A percentile compares a stretch with the other conserved stretches of the same genome.
Conservation (phyloP, 306 rosid species). For the Fagus crenata region DNA sequence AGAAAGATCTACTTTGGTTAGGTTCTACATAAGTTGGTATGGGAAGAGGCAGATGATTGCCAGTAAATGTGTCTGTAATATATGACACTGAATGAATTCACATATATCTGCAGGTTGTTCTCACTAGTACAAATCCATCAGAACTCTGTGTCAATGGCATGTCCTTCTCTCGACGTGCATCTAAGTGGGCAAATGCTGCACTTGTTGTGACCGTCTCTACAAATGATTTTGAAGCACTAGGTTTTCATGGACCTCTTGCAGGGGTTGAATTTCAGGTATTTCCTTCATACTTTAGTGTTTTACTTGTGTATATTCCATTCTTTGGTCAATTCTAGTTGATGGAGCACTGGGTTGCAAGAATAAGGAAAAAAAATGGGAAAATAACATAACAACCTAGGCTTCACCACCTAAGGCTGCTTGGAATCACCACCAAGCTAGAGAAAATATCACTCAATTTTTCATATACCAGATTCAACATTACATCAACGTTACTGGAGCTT, state of each 20-base stretch:
- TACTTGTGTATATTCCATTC: neutral
- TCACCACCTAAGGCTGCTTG: too few species aligned
- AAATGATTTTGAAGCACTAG: constrained; percentile 70
- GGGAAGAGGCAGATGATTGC: constrained; percentile 11
- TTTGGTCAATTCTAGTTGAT: neutral
- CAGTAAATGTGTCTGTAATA: constrained; percentile 11
- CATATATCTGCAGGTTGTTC: constrained; percentile 76
- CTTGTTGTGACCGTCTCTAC: constrained; percentile 78
- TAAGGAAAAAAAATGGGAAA: too few species aligned
- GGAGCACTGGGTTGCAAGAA: too few species aligned
- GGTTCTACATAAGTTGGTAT: neutral
- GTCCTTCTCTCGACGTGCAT: constrained; percentile 95
- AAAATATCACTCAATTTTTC: too few species aligned
- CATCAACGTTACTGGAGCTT: too few species aligned
- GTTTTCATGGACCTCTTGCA: constrained; percentile 74
- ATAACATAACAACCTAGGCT: too few species aligned
- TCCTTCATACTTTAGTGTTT: constrained; percentile 12
- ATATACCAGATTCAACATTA: too few species aligned
- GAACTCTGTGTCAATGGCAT: constrained; percentile 93
- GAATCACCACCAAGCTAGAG: too few species aligned
- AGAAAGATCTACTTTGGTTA: neutral
- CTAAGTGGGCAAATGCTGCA: constrained; percentile 99
- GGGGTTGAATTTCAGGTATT: constrained; percentile 91
- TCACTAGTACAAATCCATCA: constrained; percentile 85
- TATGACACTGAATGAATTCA: constrained; percentile 18